Evolutionary conservation across 2,329 filamentous ascomycete genomes (phyloP), one percentile per base, ranked within the genome.

Genomic region (Aspergillus ruber): DNA sequence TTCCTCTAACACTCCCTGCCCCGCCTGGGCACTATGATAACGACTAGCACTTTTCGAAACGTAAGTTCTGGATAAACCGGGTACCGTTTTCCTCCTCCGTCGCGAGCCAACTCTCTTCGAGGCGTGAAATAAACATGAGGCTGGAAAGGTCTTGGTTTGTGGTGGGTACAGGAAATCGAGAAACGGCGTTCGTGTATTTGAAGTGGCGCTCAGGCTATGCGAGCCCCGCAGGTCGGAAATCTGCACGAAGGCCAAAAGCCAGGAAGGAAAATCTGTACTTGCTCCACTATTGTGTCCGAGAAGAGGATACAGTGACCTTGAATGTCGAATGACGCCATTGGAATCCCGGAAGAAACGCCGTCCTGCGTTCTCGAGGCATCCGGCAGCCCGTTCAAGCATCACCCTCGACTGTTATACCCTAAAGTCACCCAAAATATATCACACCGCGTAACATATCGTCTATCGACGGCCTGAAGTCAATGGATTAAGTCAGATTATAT

Each of bases 331-430:
- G n/a, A 63, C 61, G 47, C 61, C 59, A 50, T 68, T 66, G 45
- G 68, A 56, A 52, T 69, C 65, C 53, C 65, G 66, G 51, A 73
- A 60, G 52, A 74, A 60, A 65, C 68, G 67, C 63, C 72, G 67
- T 58, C 72, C 71, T 59, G 72, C 73, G 66, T 65, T 72, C 63
- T 76, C 73, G 62, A 76, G 65, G 61, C 69, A 74, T 67, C 71
- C 67, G 50, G 70, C 66, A 56, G 73, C 69, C 61, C 74, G 72
- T 72, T 76, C 74, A 61, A 77, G 72, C 74, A 77, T 77, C 63
- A 68, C 73, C 68, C 64, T 54, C 56, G 51, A 57, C 52, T 46
- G 50, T 56, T 50, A 51, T 58, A 55, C 58, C 56, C 56, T 54
- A 46, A 54, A 49, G 50, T 62, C 58, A 59, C 58, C 58, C 53